A percentile compares a stretch with the other conserved stretches of the same genome.
Evolutionary conservation across 2,329 filamentous ascomycete genomes (phyloP).

Genomic region (Botrytis hyacinthi): DNA sequence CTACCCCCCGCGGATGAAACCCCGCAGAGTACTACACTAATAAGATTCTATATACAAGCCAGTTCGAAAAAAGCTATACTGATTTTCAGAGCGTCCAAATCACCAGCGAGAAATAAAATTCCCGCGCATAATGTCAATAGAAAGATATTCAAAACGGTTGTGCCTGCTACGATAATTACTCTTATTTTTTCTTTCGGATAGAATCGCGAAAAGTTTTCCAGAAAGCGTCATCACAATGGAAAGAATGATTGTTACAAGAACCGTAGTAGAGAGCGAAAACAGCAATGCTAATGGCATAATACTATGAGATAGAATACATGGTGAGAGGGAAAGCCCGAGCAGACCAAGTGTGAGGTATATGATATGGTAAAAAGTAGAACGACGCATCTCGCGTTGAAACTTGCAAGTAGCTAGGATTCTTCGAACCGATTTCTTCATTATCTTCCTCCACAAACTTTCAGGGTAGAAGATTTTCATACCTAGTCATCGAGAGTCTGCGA

Average conservation of each 20-base stretch:
- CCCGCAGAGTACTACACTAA: conserved; percentile 31
- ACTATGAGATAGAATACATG: conserved; percentile 49
- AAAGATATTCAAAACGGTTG: conserved; percentile 55
- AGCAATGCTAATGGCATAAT: conserved; percentile 43
- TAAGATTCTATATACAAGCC: conserved; percentile 35
- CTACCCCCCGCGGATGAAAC: conserved; percentile 38
- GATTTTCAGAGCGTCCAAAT: conserved; percentile 31
- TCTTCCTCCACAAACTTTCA: neutral
- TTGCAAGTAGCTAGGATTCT: neutral
- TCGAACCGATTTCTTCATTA: neutral
- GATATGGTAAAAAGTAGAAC: conserved; percentile 42
- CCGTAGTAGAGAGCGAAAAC: conserved; percentile 45
- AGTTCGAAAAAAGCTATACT: conserved; percentile 38
- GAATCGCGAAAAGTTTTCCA: conserved; percentile 49
- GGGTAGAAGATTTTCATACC: neutral
- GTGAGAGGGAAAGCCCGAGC: conserved; percentile 45
- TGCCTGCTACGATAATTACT: conserved; percentile 51
- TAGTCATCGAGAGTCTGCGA: neutral
- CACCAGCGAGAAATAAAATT: conserved; percentile 39
- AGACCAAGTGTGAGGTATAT: conserved; percentile 46
- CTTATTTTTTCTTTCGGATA: conserved; percentile 48
- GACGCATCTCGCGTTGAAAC: conserved; percentile 6
- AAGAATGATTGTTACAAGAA: conserved; percentile 49
- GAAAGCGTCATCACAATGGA: conserved; percentile 54
- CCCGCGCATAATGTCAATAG: conserved; percentile 51